Percentiles rank a stretch among this genome's conserved stretches.
phyloP scores from a whole-genome alignment of 192 early-diverging fungal genomes.

The Funneliformis geosporum region DNA sequence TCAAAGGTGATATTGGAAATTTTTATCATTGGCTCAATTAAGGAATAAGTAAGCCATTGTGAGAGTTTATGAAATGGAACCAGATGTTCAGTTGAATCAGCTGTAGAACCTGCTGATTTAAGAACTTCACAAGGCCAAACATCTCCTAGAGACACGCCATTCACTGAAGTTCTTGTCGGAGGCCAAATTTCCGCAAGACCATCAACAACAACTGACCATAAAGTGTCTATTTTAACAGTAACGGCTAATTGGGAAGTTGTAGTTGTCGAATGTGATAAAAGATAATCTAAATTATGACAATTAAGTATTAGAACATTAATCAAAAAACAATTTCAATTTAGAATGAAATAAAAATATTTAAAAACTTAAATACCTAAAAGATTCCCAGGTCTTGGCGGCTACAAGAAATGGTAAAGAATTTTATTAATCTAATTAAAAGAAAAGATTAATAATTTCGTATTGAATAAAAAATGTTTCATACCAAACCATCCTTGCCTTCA shows the following conservation, averaged over 20 bases:
- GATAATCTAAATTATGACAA: conserved; percentile 53
- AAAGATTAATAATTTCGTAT: background rate
- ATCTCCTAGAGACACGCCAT: conserved; percentile 81
- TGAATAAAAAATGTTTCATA: conserved; percentile 23
- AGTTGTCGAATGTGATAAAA: conserved; percentile 63
- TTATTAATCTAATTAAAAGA: background rate
- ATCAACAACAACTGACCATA: conserved; percentile 81
- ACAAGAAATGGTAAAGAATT: background rate
- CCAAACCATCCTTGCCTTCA: conserved; percentile 41
- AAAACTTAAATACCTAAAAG: conserved; percentile 56
- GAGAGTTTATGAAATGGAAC: conserved; percentile 92
- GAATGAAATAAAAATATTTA: background rate
- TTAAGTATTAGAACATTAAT: background rate
- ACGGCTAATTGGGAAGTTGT: conserved; percentile 47
- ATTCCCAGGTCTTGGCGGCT: conserved; percentile 75
- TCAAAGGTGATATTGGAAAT: conserved; percentile 46
- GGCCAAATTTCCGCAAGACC: conserved; percentile 88
- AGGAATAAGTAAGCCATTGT: conserved; percentile 94
- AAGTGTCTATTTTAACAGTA: conserved; percentile 64
- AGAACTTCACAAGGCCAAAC: conserved; percentile 82
- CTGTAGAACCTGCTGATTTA: conserved; percentile 14
- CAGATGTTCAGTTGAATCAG: conserved; percentile 46
- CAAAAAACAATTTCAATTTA: background rate
- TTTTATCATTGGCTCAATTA: conserved; percentile 76
- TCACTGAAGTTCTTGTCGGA: conserved; percentile 71